Conservation (phyloP, 129 eudicot genomes). For the Helichrysum umbraculigerum region DNA sequence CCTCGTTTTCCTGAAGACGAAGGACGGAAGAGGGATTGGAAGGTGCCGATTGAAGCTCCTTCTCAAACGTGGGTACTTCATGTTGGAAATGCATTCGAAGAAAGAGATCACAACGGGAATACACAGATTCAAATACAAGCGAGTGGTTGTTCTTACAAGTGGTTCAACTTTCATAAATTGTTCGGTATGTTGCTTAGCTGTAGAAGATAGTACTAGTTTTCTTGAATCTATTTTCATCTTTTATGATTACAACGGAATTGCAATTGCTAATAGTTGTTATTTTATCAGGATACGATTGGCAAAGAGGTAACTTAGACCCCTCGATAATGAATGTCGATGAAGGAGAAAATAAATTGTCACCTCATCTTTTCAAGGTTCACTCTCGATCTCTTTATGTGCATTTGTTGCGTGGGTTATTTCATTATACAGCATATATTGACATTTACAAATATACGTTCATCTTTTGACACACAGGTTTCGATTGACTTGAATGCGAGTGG, state of each 20-base stretch:
- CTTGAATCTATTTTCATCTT: neutral
- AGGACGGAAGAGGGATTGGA: conserved; percentile 54
- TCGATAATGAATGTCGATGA: conserved; percentile 65
- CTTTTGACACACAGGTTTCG: conserved; percentile 34
- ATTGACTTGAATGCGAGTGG: conserved; percentile 50
- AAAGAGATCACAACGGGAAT: conserved; percentile 50
- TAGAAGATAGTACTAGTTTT: too few relatives aligned
- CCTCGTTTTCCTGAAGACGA: conserved; percentile 53
- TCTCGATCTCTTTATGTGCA: neutral
- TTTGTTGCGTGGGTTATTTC: too few relatives aligned
- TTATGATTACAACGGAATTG: neutral
- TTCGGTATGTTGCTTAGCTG: conserved; percentile 54
- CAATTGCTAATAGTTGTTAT: neutral
- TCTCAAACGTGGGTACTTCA: conserved; percentile 90
- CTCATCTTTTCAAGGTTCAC: conserved; percentile 53
- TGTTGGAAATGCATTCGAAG: conserved; percentile 81
- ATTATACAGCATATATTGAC: too few relatives aligned
- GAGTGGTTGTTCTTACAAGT: conserved; percentile 71
- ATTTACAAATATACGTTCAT: neutral
- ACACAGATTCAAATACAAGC: conserved; percentile 70
- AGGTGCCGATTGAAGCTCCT: conserved; percentile 80
- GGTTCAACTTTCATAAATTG: conserved; percentile 96
- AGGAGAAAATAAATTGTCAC: conserved; percentile 51
- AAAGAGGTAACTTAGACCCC: conserved; percentile 76
- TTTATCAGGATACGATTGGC: conserved; percentile 83